Evolutionary conservation across 495 filamentous ascomycete genomes (phyloP).

Genomic region (Geoglossum glabrum): DNA sequence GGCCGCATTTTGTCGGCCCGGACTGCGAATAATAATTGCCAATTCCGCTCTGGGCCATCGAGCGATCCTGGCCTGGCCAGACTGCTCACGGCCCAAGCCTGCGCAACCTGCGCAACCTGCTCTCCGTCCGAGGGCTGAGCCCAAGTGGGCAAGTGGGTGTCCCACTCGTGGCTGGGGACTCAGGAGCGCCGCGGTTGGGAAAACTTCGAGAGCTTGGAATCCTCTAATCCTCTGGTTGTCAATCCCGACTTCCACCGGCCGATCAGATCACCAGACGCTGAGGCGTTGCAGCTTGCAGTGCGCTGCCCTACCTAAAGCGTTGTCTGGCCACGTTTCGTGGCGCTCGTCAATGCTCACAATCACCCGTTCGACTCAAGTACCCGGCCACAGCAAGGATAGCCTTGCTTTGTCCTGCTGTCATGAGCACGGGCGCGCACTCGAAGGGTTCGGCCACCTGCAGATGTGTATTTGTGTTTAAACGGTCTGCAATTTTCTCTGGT

Average conservation of each 20-base stretch:
- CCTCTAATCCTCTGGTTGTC: not conserved
- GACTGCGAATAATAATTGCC: not conserved
- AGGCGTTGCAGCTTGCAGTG: not conserved
- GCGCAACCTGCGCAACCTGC: not conserved
- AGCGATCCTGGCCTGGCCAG: not conserved
- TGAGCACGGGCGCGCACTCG: not conserved
- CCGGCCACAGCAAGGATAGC: conserved; percentile 1
- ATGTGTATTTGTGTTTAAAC: not conserved
- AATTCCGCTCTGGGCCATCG: conserved; percentile 1
- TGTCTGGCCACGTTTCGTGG: conserved; percentile 1
- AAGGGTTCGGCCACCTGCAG: not conserved
- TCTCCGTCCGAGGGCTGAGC: not conserved
- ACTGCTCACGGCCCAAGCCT: not conserved
- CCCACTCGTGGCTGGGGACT: not conserved
- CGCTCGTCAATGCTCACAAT: conserved; percentile 3
- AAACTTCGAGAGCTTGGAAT: not conserved
- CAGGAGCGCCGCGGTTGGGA: not conserved
- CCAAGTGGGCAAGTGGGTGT: not conserved
- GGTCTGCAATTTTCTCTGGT: not conserved
- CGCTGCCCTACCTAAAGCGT: not conserved
- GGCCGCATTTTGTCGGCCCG: not conserved
- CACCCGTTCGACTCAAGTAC: not conserved
- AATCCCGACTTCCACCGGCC: not conserved
- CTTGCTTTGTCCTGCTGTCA: not conserved
- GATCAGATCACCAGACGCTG: conserved; percentile 3